Evolutionary conservation across 2,329 filamentous ascomycete species (phyloP).

Genomic region (Colletotrichum sp.): DNA sequence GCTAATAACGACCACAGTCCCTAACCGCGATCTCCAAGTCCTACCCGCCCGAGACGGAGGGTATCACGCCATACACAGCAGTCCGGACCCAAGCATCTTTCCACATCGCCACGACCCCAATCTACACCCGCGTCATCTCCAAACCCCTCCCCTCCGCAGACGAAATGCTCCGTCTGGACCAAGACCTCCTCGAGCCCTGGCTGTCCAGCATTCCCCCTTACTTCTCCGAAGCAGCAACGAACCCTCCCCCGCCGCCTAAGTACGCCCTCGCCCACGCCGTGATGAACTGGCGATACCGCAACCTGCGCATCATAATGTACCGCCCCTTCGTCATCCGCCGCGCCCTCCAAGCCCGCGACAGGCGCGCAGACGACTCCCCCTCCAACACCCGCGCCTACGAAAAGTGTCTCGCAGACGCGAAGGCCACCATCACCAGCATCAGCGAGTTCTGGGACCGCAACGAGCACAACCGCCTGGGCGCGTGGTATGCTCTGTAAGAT

Average conservation of each 20-base stretch:
- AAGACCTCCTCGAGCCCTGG: constrained; percentile 43
- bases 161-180: constrained; percentile 45
- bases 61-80: constrained; percentile 48
- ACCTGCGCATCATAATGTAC: constrained; percentile 53
- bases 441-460: constrained; percentile 40
- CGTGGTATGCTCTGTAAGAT: constrained; percentile 46
- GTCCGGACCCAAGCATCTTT: constrained; percentile 49
- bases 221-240: constrained; percentile 34
- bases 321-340: constrained; percentile 48
- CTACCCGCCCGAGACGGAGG: constrained; percentile 38
- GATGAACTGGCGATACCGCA: constrained; percentile 48
- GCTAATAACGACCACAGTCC: neutral
- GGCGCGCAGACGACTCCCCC: neutral
- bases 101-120: constrained; percentile 46
- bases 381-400: constrained; percentile 23
- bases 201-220: constrained; percentile 37
- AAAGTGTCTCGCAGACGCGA: constrained; percentile 44
- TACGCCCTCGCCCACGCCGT: constrained; percentile 45
- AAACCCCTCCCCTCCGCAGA: constrained; percentile 44
- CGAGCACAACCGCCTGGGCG: constrained; percentile 42
- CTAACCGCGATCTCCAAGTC: constrained; percentile 38
- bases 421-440: constrained; percentile 43
- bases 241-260: constrained; percentile 38
- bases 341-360: constrained; percentile 24
- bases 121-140: constrained; percentile 51